Evolutionary conservation across 306 rosid species (phyloP), one percentile per base, ranked within the genome.

Genomic region (Cicer pinnatifidum): DNA sequence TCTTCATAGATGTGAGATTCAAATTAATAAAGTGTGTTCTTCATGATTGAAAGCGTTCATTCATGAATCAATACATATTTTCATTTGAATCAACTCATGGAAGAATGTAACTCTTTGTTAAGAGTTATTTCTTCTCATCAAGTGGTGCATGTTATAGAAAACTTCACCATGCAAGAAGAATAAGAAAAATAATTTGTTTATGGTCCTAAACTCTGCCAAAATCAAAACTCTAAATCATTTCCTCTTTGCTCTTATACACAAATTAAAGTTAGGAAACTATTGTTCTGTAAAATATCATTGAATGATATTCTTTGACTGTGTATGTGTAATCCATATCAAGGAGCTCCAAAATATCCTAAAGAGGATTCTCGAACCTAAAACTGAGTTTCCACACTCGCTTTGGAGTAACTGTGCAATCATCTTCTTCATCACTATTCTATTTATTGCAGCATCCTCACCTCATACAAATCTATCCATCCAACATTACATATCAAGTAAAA

Each of bases 401-500:
- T 43, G 47, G 47, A 43, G 47, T 43, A 10, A 43, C 3, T 9
- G 47, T 9, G 47, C 47, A 43, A 43, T 43, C 11, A 10, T 43
- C 11, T 1, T 43, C 3, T 43, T 43, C 4, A 43, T 43, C 47
- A 8, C 11, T 43, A 43, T 43, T 43, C n/a, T 12, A 47, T 47
- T 47, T 47, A 7, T 47, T 47, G 53, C 53, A 47, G 17, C 16
- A 47, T 47, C n/a, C 53, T 47, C 53, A 11, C n/a, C 53, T 7
- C 1, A 2, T 47, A 12, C 17, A 47, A 47, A 13, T 12, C n/a
- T 47, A 12, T 12, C 1, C 35, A 3, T 28, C 35, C 35, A 28
- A 28, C 4, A 72, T 12, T 5, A 37, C 47, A 16, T 37, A 68
- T 62, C 67, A 71, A 51, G 54, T 11, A 35, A 53, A 67, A 59